Percentiles rank a stretch among this genome's conserved stretches.
phyloP scores from a whole-genome alignment of 139 green algal genomes.

The Haematococcus sp. region DNA sequence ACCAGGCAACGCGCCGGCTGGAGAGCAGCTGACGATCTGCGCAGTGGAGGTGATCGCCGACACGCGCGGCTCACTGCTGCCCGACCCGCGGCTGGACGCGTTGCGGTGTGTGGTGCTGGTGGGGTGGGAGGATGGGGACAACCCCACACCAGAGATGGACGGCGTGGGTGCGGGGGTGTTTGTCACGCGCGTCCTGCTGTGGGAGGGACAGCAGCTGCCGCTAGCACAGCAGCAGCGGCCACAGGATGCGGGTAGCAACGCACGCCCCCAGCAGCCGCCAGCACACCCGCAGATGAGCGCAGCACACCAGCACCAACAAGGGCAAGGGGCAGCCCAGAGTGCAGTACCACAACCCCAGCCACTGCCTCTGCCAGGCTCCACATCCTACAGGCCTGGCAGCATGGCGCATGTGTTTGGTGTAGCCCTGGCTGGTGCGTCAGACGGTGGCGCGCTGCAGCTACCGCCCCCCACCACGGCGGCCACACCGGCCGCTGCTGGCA shows the following conservation, averaged over 20 bases:
- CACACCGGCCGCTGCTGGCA: not conserved
- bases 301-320: too few species aligned
- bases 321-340: too few species aligned
- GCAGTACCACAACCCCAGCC: not conserved
- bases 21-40: slow-evolving; percentile 72
- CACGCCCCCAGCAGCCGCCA: too few species aligned
- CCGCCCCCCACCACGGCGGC: too few species aligned
- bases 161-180: not conserved
- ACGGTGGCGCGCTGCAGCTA: too few species aligned
- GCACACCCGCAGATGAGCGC: too few species aligned
- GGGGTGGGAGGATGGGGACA: slow-evolving; percentile 41
- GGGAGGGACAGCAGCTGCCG: not conserved
- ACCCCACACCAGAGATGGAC: slow-evolving; percentile 5
- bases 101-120: slow-evolving; percentile 58
- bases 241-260: too few species aligned
- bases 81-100: slow-evolving; percentile 81
- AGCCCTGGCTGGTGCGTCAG: too few species aligned
- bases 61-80: slow-evolving; percentile 66
- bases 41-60: slow-evolving; percentile 83
- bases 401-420: too few species aligned
- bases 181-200: slow-evolving; percentile 1
- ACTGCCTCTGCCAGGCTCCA: not conserved
- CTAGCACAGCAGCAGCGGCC: not conserved
- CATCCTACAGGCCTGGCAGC: too few species aligned
- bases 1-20: slow-evolving; percentile 12